A percentile compares a stretch with the other conserved stretches of the same genome.
Evolutionary conservation across 495 filamentous ascomycete genomes (phyloP).

Genomic region (Aspergillus mulundensis): DNA sequence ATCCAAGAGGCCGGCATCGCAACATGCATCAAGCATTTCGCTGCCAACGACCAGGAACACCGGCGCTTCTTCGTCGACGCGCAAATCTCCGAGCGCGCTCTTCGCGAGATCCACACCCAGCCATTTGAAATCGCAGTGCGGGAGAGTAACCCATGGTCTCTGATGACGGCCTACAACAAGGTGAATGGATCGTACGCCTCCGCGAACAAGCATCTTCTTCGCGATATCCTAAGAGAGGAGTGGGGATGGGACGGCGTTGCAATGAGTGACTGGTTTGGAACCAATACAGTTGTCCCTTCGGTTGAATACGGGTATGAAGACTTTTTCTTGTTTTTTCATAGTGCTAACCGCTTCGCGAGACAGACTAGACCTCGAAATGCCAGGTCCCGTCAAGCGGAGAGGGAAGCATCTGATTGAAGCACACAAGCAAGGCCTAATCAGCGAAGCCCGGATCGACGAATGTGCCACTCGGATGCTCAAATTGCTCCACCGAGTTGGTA

Average conservation of each 20-base stretch:
- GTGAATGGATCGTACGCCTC: neutral
- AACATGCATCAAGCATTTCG: slow-evolving; percentile 64
- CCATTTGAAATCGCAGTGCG: slow-evolving; percentile 63
- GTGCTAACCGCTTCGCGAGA: too few relatives aligned
- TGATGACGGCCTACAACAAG: slow-evolving; percentile 76
- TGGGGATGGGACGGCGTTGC: neutral
- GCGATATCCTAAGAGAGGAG: neutral
- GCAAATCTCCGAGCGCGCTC: slow-evolving; percentile 53
- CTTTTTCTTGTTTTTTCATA: too few relatives aligned
- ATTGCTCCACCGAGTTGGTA: too few relatives aligned
- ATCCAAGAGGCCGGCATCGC: slow-evolving; percentile 57
- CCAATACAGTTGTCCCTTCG: neutral
- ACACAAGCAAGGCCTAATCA: too few relatives aligned
- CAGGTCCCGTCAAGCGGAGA: too few relatives aligned
- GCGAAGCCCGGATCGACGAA: too few relatives aligned
- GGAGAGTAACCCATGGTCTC: slow-evolving; percentile 49
- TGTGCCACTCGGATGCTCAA: too few relatives aligned
- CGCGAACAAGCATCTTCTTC: neutral
- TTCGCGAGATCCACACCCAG: slow-evolving; percentile 64
- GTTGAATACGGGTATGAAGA: too few relatives aligned
- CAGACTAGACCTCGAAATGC: neutral
- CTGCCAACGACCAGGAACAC: slow-evolving; percentile 62
- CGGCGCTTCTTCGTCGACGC: slow-evolving; percentile 52
- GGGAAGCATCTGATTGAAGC: too few relatives aligned
- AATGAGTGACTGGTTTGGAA: neutral